phyloP scores from a whole-genome alignment of 257 asterid genomes.

The Solanum pinnatisectum region DNA sequence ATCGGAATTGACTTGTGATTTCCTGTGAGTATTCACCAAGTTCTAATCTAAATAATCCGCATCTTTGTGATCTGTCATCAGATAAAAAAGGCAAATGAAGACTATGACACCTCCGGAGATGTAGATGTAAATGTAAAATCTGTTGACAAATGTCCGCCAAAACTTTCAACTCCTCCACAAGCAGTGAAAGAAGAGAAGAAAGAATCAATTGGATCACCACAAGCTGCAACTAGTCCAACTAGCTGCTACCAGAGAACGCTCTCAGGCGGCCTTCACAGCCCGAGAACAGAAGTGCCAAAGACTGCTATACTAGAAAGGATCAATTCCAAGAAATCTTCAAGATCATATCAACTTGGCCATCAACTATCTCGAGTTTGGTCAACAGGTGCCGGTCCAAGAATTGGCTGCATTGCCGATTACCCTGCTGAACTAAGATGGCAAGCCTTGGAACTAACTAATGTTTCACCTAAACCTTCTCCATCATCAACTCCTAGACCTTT shows the following conservation, averaged over 20 bases:
- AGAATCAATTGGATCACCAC: conserved; percentile 23
- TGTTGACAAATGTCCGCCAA: conserved; percentile 6
- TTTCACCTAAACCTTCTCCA: conserved; percentile 46
- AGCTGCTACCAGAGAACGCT: conserved; percentile 57
- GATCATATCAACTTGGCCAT: conserved; percentile 71
- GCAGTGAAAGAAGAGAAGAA: conserved; percentile 22
- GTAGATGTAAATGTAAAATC: conserved; percentile 15
- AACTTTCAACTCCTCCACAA: conserved; percentile 14
- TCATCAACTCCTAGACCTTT: conserved; percentile 24
- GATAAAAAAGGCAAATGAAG: conserved; percentile 61
- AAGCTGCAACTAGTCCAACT: conserved; percentile 10
- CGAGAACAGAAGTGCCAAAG: conserved; percentile 63
- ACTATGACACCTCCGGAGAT: conserved; percentile 31
- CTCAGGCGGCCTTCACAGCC: conserved; percentile 85
- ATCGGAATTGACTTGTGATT: background rate
- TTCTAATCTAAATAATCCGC: background rate
- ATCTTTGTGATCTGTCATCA: conserved; percentile 13
- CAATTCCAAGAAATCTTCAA: conserved; percentile 67
- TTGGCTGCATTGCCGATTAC: conserved; percentile 89
- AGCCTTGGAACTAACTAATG: conserved; percentile 78
- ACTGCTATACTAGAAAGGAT: conserved; percentile 57
- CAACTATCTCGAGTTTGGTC: conserved; percentile 71
- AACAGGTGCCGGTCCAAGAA: conserved; percentile 89
- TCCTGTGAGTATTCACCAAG: background rate
- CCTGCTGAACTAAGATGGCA: conserved; percentile 73